These are phyloP conservation scores for Solanum gandarillasii DNA, from an alignment of 257 asterid genomes.

Conservation along the genomic window DNA sequence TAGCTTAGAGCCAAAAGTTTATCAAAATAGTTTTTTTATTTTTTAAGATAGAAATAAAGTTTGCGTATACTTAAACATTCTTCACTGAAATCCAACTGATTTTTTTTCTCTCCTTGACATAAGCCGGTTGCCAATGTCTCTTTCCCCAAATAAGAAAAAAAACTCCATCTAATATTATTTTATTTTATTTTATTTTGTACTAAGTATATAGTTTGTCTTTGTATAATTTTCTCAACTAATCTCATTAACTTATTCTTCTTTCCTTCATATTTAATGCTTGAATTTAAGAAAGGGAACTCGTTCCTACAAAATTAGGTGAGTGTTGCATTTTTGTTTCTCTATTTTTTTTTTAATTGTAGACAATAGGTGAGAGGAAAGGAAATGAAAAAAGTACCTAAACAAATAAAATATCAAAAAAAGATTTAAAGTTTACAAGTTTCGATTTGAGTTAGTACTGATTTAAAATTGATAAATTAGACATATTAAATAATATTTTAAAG, in stretches of 20 bases:
- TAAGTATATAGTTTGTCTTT: not conserved
- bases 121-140: not conserved
- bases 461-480: not conserved
- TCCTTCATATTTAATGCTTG: constrained; percentile 21
- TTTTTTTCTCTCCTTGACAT: not conserved
- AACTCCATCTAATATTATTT: not conserved
- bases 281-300: constrained; percentile 7
- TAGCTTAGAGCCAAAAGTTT: not conserved
- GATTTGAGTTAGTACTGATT: not conserved
- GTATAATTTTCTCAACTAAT: constrained; percentile 23
- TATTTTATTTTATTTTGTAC: not conserved
- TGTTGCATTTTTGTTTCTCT: not conserved
- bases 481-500: no score
- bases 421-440: not conserved
- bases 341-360: not conserved
- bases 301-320: constrained; percentile 30
- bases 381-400: not conserved
- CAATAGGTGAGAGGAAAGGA: not conserved
- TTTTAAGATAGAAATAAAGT: no score
- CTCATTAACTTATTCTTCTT: constrained; percentile 1
- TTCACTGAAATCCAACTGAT: no score
- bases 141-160: not conserved
- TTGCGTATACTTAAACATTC: no score
- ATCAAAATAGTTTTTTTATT: no score
- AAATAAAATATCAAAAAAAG: not conserved